phyloP scores from a whole-genome alignment of 768 basidiomycete species.

The Thelephora aurantiotincta region DNA sequence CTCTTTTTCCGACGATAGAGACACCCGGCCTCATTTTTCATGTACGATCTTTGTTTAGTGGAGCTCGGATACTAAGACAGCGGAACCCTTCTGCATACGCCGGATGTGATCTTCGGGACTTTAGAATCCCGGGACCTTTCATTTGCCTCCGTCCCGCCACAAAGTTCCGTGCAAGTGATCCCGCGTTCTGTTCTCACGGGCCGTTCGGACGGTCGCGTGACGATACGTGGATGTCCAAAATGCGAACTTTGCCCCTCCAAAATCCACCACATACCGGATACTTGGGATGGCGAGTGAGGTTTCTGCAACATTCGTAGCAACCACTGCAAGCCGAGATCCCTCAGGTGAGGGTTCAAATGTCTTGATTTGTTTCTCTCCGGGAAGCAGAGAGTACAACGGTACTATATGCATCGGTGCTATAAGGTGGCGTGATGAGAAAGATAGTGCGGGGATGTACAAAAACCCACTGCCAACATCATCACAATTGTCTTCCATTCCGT shows the following conservation, averaged over 20 bases:
- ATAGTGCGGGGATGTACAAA: conserved; percentile 2
- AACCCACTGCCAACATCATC: conserved; percentile 55
- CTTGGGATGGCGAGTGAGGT: conserved; percentile 95
- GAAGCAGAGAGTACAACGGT: conserved; percentile 83
- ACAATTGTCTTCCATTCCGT: conserved; percentile 43
- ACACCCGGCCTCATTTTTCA: too few relatives aligned
- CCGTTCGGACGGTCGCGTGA: too few relatives aligned
- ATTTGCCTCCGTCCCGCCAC: too few relatives aligned
- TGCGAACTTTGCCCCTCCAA: conserved; percentile 88
- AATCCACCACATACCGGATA: conserved; percentile 96
- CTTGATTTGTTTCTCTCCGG: conserved; percentile 89
- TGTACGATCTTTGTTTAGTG: too few relatives aligned
- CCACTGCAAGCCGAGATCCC: conserved; percentile 76
- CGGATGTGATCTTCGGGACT: too few relatives aligned
- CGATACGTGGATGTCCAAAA: too few relatives aligned
- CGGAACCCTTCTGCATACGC: too few relatives aligned
- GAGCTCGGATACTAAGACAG: too few relatives aligned
- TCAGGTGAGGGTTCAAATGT: conserved; percentile 80
- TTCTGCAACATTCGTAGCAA: conserved; percentile 94
- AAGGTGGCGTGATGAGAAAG: not conserved
- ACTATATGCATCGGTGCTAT: conserved; percentile 89
- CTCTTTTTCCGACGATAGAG: too few relatives aligned
- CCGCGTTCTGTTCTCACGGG: too few relatives aligned
- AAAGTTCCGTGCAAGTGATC: too few relatives aligned
- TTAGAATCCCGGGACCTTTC: too few relatives aligned